These are phyloP conservation scores for Gossypium bickii DNA, from an alignment of 345 rosid genomes.

Conservation along the genomic window DNA sequence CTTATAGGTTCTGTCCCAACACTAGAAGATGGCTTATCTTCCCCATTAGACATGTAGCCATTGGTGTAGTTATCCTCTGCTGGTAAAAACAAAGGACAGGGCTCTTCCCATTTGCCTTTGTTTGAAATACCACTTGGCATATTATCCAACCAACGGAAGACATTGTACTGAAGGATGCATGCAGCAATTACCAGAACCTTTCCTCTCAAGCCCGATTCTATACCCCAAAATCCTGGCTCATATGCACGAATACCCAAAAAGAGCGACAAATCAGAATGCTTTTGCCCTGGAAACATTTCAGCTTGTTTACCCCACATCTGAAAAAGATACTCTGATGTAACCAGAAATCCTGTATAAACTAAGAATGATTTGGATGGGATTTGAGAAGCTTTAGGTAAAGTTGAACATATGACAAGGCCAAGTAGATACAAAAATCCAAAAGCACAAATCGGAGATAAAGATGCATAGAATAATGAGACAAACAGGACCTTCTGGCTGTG, in stretches of 20 bases:
- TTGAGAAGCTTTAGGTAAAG: slow-evolving; percentile 80
- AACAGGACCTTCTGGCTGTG: slow-evolving; percentile 91
- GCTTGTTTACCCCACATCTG: slow-evolving; percentile 96
- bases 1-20: slow-evolving; percentile 24
- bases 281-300: slow-evolving; percentile 95
- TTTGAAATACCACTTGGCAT: slow-evolving; percentile 41
- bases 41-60: slow-evolving; percentile 47
- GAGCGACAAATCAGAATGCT: slow-evolving; percentile 54
- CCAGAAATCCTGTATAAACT: slow-evolving; percentile 66
- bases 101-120: slow-evolving; percentile 77
- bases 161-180: slow-evolving; percentile 88
- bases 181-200: slow-evolving; percentile 89
- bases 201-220: slow-evolving; percentile 80
- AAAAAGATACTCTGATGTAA: slow-evolving; percentile 80
- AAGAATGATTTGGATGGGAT: slow-evolving; percentile 77
- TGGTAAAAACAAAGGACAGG: slow-evolving; percentile 84
- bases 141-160: slow-evolving; percentile 81
- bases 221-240: slow-evolving; percentile 85
- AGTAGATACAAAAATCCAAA: slow-evolving; percentile 81
- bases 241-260: slow-evolving; percentile 69
- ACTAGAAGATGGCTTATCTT: slow-evolving; percentile 38
- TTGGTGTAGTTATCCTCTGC: slow-evolving; percentile 43
- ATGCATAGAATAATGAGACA: slow-evolving; percentile 72
- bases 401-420: slow-evolving; percentile 72
- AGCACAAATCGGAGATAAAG: slow-evolving; percentile 76